These are phyloP conservation scores for Cyberlindnera mycetangii DNA, from an alignment of 805 yeast genomes.

Conservation along the genomic window DNA sequence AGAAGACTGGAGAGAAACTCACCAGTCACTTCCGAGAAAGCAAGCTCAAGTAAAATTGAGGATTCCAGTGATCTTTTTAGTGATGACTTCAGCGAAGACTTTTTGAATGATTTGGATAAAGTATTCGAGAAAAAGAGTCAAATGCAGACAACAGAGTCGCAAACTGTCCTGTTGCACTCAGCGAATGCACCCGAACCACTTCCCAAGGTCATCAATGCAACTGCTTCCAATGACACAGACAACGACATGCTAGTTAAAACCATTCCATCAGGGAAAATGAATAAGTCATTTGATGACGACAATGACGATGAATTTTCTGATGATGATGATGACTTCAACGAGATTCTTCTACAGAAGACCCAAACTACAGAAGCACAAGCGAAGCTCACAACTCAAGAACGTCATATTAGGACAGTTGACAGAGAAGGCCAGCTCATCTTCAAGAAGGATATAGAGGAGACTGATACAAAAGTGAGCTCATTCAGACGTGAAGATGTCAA, in stretches of 20 bases:
- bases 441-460: constrained; percentile 25
- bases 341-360: constrained; percentile 15
- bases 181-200: no score
- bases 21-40: background rate
- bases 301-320: constrained; percentile 15
- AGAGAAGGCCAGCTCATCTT: constrained; percentile 22
- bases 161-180: no score
- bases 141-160: background rate
- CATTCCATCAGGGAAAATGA: background rate
- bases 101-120: constrained; percentile 18
- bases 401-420: constrained; percentile 19
- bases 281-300: constrained; percentile 6
- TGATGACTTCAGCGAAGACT: constrained; percentile 29
- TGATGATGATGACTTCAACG: constrained; percentile 20
- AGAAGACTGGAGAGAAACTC: background rate
- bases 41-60: constrained; percentile 11
- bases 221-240: background rate
- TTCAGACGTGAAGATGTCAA: constrained; percentile 16
- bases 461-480: constrained; percentile 14
- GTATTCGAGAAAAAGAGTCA: constrained; percentile 4
- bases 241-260: background rate
- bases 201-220: no score
- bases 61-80: constrained; percentile 23
- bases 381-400: constrained; percentile 23
- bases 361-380: constrained; percentile 7